These are phyloP conservation scores for Friedmanniomyces endolithicus DNA, from an alignment of 495 filamentous ascomycete genomes.

Conservation along the genomic window DNA sequence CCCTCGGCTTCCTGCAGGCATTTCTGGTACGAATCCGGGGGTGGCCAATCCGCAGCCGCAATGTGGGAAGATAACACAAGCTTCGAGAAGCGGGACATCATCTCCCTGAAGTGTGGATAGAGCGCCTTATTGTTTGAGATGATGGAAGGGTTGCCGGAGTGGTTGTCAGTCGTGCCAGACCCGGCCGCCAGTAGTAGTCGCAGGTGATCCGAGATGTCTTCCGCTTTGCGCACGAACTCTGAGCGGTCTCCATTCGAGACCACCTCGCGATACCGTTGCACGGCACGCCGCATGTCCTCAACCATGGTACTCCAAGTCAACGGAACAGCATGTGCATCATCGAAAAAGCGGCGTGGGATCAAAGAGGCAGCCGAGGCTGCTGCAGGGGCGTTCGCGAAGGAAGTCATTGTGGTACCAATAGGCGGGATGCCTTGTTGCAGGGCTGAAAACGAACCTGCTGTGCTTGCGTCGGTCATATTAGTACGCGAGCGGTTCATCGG, in stretches of 20 bases:
- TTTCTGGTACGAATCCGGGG: conserved; percentile 75
- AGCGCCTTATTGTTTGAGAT: conserved; percentile 93
- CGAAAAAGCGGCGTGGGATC: conserved; percentile 71
- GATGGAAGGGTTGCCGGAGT: conserved; percentile 97
- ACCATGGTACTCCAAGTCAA: conserved; percentile 81
- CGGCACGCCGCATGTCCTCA: conserved; percentile 76
- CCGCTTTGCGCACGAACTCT: conserved; percentile 81
- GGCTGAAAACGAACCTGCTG: conserved; percentile 29
- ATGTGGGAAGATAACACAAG: conserved; percentile 97
- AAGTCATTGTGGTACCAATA: conserved; percentile 50
- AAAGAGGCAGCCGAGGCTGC: conserved; percentile 46
- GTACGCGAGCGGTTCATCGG: conserved; percentile 32
- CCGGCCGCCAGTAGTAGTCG: conserved; percentile 87
- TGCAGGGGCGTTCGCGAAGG: conserved; percentile 48
- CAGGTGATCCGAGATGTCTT: conserved; percentile 94
- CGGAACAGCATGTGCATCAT: conserved; percentile 60
- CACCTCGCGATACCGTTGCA: conserved; percentile 77
- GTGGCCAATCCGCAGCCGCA: conserved; percentile 83
- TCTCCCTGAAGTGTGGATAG: conserved; percentile 94
- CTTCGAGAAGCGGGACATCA: conserved; percentile 99
- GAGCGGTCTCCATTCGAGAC: conserved; percentile 67
- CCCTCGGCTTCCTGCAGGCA: conserved; percentile 93
- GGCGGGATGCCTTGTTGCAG: conserved; percentile 37
- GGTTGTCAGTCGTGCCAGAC: conserved; percentile 93
- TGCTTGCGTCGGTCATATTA: conserved; percentile 32